Base-by-base conservation (phyloP, 1,284 basidiomycete species). In the Xerocomus minutiporus region DNA sequence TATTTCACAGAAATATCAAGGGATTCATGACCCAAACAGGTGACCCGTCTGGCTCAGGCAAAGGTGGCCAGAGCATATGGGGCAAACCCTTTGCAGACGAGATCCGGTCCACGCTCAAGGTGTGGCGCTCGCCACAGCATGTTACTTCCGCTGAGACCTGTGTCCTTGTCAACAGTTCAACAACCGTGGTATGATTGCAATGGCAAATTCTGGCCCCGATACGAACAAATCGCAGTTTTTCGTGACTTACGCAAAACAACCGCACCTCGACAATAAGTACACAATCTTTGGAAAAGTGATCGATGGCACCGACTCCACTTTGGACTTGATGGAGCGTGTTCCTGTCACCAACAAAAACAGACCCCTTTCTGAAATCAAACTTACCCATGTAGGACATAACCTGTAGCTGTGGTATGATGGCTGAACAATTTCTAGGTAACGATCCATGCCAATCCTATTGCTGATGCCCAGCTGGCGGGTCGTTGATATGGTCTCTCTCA, bases 141-240 rank as follows among this genome's bases (percentile, higher is more conserved):
- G n/a, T 26, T 36, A 7, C 13, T 26, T 38, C 8, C n/a, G 31
- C 34, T 31, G 34, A 43, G 23, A 35, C 23, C n/a, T 29, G 26
- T n/a, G 15, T 11, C 0, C 13, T 9, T 17, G 42, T 8, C 26
- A 20, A 29, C 47, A 95, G 93, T 97, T 98, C 76, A 97, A 97
- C 71, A 77, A 84, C 50, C 83, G 95, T 58, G 94, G 94, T 17
- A 81, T 97, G 58, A 85, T 97, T n/a, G 94, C 94, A 25, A 97
- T 97, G 93, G 95, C 94, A 48, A 97, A 97, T 70, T 87, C 89
- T 4, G 95, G 95, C 0, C 88, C 88, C 23, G 90, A 96, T 69
- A 86, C 89, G 20, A 97, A 97, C 75, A 97, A 96, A 72, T 92
- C 91, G 3, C 88, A 96, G 72, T 96, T 97, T 74, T 96, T 97